phyloP scores from a whole-genome alignment of 2,329 filamentous ascomycete genomes.

The Paraphaeosphaeria sporulosa region DNA sequence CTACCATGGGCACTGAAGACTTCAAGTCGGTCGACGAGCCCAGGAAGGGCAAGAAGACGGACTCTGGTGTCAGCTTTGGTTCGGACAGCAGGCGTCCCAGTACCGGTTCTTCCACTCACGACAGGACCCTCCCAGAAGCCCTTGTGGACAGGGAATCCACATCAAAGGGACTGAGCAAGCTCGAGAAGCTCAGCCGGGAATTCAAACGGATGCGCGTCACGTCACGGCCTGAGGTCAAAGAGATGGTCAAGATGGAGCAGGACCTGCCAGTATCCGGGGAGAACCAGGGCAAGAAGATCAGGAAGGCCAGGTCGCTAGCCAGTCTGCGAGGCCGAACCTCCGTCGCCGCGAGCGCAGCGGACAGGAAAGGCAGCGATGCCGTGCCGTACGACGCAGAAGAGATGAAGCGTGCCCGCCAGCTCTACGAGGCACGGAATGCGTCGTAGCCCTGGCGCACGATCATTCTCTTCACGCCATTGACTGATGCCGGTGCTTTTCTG shows the following conservation, averaged over 20 bases:
- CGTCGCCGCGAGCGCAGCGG: conserved; percentile 40
- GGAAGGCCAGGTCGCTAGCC: conserved; percentile 47
- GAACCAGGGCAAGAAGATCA: conserved; percentile 43
- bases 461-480: neutral
- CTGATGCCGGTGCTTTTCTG: too few species aligned
- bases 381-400: conserved; percentile 44
- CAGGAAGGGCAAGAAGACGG: conserved; percentile 63
- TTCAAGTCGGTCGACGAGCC: conserved; percentile 42
- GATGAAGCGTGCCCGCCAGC: conserved; percentile 46
- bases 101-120: conserved; percentile 33
- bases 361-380: conserved; percentile 44
- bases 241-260: conserved; percentile 50
- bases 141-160: conserved; percentile 26
- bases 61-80: conserved; percentile 70
- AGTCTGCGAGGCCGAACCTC: conserved; percentile 40
- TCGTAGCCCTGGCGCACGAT: conserved; percentile 11
- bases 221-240: conserved; percentile 59
- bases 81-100: conserved; percentile 44
- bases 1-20: conserved; percentile 51
- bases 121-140: conserved; percentile 32
- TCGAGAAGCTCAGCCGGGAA: conserved; percentile 67
- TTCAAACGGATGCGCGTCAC: conserved; percentile 65
- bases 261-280: conserved; percentile 28
- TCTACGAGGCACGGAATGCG: conserved; percentile 39
- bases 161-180: conserved; percentile 54